These are phyloP conservation scores for Lachnellula hyalina DNA, from an alignment of 2,329 filamentous ascomycete genomes.

Conservation along the genomic window DNA sequence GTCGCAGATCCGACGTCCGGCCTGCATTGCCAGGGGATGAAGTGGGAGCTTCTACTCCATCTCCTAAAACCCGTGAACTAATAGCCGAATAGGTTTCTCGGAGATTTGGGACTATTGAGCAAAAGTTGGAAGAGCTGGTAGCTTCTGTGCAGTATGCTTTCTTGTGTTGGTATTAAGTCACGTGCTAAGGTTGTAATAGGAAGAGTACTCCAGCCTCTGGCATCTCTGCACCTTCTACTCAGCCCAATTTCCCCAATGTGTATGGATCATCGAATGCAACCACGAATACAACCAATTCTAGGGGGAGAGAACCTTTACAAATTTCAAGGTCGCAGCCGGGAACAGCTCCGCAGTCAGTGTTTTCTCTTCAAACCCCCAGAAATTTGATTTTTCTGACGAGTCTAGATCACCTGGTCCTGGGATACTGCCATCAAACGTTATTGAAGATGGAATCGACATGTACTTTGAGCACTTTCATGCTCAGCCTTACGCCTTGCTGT, in stretches of 20 bases:
- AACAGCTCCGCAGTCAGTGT: too few relatives aligned
- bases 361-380: too few relatives aligned
- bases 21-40: slow-evolving; percentile 2
- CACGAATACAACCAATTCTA: too few relatives aligned
- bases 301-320: too few relatives aligned
- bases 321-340: too few relatives aligned
- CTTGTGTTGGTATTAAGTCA: neutral
- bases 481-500: slow-evolving; percentile 14
- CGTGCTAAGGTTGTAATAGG: neutral
- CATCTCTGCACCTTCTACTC: neutral
- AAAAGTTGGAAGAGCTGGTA: slow-evolving; percentile 15
- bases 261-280: too few relatives aligned
- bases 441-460: slow-evolving; percentile 13
- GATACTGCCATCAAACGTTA: slow-evolving; percentile 6
- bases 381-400: too few relatives aligned
- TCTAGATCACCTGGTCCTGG: neutral
- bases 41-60: neutral
- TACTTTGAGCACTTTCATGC: slow-evolving; percentile 18
- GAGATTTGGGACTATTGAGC: slow-evolving; percentile 16
- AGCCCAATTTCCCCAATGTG: neutral
- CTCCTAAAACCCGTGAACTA: neutral
- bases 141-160: slow-evolving; percentile 11
- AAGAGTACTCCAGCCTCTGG: neutral
- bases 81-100: slow-evolving; percentile 6
- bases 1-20: slow-evolving; percentile 2